Evolutionary conservation across 1,284 basidiomycete species (phyloP), one percentile per base, ranked within the genome.

Genomic region (Pholiota adiposa): DNA sequence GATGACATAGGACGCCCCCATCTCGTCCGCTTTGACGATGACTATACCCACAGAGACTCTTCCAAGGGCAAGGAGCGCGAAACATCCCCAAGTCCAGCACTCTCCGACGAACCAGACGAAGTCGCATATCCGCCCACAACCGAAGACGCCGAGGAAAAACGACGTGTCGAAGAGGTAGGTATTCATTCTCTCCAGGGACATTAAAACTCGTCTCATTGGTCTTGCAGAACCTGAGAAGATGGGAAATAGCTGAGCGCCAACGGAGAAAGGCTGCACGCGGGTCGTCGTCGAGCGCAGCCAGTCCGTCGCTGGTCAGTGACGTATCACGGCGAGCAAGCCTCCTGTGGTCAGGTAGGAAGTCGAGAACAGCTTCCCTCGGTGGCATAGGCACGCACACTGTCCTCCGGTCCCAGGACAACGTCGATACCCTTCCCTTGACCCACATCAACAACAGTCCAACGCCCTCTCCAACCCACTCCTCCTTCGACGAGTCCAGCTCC

Each of bases 191-290:
- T 58, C 41, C 31, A 50, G 11, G 14, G 11, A 40, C 21, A n/a
- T 43, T 8, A 50, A 60, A 11, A 21, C 29, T 63, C 57, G 44
- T 59, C 44, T 53, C 48, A 56, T 11, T 27, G 3, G 11, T 51
- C 43, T 34, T 48, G 49, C 63, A 93, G 90, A 93, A 85, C 61
- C 77, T 93, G 19, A 80, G 81, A 60, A 82, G 82, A 41, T 92
- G 90, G 91, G 90, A 93, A 64, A 73, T 84, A 46, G 83, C 83
- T 34, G 90, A 93, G 70, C 82, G 88, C 33, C 84, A 85, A 66
- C 81, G 88, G 61, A 83, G 73, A 61, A 74, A 72, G 58, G 68
- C 69, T 52, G 73, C 70, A 6, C 61, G 73, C 50, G 68, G 68
- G 52, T 85, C 86, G 0, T 51, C 62, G 0, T 58, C 52, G 61